Percentiles rank a stretch among this genome's conserved stretches.
These are phyloP conservation scores for Logfia minima DNA, from an alignment of 129 eudicot species.

Conservation along the genomic window DNA sequence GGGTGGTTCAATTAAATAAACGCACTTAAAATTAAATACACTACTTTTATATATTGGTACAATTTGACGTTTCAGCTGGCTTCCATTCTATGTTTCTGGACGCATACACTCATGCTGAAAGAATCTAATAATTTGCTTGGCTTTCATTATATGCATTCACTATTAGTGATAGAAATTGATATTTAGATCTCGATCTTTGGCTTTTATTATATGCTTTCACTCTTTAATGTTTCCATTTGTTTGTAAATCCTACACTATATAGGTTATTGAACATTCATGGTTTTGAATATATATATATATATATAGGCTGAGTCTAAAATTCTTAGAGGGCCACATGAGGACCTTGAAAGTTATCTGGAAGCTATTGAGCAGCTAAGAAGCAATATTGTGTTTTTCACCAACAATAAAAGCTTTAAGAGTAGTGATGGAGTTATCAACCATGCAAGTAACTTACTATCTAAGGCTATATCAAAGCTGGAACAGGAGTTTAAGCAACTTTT, in stretches of 20 bases:
- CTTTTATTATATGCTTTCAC: no score
- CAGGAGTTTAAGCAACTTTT: slow-evolving; percentile 88
- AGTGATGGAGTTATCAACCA: slow-evolving; percentile 90
- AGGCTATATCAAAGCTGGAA: slow-evolving; percentile 92
- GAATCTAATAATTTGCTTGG: not conserved
- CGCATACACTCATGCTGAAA: not conserved
- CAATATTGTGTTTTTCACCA: slow-evolving; percentile 74
- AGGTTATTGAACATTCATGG: slow-evolving; percentile 13
- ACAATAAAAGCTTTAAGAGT: slow-evolving; percentile 84
- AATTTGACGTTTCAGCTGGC: not conserved
- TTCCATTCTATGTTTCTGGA: not conserved
- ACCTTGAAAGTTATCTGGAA: slow-evolving; percentile 90
- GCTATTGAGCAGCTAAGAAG: slow-evolving; percentile 85
- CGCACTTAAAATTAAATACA: no score
- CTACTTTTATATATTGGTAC: no score
- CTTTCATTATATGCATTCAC: not conserved
- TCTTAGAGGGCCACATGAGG: slow-evolving; percentile 95
- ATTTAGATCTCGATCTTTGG: no score
- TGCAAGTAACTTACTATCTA: slow-evolving; percentile 77
- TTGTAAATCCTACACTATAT: not conserved
- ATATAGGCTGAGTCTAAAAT: slow-evolving; percentile 91
- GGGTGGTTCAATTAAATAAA: no score
- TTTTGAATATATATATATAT: not conserved
- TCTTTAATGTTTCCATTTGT: not conserved
- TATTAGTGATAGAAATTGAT: no score